Conservation (phyloP, 441 rosid genomes). For the Breynia disticha region DNA sequence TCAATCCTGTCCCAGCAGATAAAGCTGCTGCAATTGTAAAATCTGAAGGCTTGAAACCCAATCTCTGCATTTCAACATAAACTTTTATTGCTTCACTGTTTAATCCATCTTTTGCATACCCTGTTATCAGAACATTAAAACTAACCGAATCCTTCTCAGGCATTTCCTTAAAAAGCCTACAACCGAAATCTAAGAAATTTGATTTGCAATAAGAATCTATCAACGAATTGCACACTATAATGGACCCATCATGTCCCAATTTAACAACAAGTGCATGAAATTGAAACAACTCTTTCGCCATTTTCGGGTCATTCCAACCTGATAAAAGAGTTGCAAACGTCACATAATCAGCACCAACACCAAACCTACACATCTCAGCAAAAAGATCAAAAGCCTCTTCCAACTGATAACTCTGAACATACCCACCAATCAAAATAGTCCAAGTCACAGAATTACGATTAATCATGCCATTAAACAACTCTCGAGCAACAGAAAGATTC, state of each 20-base stretch:
- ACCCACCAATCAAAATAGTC: slow-evolving; percentile 77
- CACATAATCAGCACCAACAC: slow-evolving; percentile 46
- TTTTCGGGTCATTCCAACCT: slow-evolving; percentile 32
- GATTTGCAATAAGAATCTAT: slow-evolving; percentile 69
- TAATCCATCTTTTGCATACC: slow-evolving; percentile 48
- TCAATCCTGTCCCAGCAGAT: slow-evolving; percentile 46
- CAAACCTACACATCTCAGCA: slow-evolving; percentile 37
- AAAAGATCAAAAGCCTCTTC: slow-evolving; percentile 55
- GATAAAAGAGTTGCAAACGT: slow-evolving; percentile 66
- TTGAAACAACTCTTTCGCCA: slow-evolving; percentile 31
- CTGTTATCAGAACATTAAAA: slow-evolving; percentile 46
- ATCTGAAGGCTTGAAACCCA: slow-evolving; percentile 59
- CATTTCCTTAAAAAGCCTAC: slow-evolving; percentile 42
- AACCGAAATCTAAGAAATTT: slow-evolving; percentile 31
- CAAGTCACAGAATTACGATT: slow-evolving; percentile 61
- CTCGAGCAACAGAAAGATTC: slow-evolving; percentile 38
- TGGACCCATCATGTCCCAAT: slow-evolving; percentile 33
- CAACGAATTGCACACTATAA: slow-evolving; percentile 52
- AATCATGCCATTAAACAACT: slow-evolving; percentile 41
- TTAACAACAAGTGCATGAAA: slow-evolving; percentile 47
- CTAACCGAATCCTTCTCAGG: slow-evolving; percentile 46
- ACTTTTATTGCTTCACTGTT: slow-evolving; percentile 40
- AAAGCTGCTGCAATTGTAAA: slow-evolving; percentile 71
- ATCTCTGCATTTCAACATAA: slow-evolving; percentile 43
- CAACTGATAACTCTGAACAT: slow-evolving; percentile 31